Percentiles rank a stretch among this genome's conserved stretches.
Evolutionary conservation across 2,329 filamentous ascomycete species (phyloP).

Genomic region (Paraphoma chrysanthemicola): DNA sequence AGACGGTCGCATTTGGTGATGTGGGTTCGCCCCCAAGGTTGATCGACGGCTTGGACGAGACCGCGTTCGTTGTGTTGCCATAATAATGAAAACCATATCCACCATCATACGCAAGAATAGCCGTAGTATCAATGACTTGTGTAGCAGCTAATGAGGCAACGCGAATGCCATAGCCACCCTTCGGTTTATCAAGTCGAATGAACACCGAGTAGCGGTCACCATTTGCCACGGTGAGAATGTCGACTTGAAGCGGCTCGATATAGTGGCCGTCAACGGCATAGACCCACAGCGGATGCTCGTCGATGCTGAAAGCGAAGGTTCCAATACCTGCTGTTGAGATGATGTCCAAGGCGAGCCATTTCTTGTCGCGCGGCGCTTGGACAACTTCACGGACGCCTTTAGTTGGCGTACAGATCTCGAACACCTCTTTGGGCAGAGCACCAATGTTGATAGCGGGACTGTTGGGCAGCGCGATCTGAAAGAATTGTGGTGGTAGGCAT

Average conservation of each 20-base stretch:
- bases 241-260: constrained; percentile 59
- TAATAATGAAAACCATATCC: constrained; percentile 11
- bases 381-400: constrained; percentile 55
- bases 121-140: constrained; percentile 64
- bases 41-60: constrained; percentile 52
- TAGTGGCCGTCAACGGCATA: constrained; percentile 64
- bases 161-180: constrained; percentile 63
- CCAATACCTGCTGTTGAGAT: constrained; percentile 60
- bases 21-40: constrained; percentile 57
- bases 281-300: constrained; percentile 61
- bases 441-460: constrained; percentile 5
- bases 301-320: constrained; percentile 57
- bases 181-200: constrained; percentile 52
- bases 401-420: constrained; percentile 55
- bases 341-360: constrained; percentile 64
- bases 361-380: constrained; percentile 40
- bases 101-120: constrained; percentile 53
- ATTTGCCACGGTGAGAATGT: constrained; percentile 58
- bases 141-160: constrained; percentile 57
- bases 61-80: constrained; percentile 9
- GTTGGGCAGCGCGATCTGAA: constrained; percentile 42
- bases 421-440: constrained; percentile 21
- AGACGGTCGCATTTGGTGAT: constrained; percentile 45
- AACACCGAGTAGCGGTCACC: constrained; percentile 63
- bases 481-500: constrained; percentile 54